These are phyloP conservation scores for Pisolithus microcarpus DNA, from an alignment of 768 basidiomycete genomes.

Conservation along the genomic window DNA sequence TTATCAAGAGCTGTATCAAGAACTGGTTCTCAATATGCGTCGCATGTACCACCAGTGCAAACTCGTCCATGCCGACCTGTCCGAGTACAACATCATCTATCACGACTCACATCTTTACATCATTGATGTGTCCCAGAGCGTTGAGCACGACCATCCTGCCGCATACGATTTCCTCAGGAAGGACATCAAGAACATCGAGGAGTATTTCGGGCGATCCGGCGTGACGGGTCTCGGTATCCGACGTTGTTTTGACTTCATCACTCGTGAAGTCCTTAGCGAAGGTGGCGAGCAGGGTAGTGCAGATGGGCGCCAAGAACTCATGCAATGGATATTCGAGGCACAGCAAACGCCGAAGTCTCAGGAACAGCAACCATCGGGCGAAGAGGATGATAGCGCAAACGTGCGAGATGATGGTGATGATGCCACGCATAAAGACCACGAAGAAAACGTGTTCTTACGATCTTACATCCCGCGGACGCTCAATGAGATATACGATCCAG, in stretches of 20 bases:
- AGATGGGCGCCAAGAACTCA: slow-evolving; percentile 26
- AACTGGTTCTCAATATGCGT: slow-evolving; percentile 73
- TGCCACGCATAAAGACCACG: slow-evolving; percentile 73
- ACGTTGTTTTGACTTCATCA: slow-evolving; percentile 85
- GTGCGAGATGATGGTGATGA: slow-evolving; percentile 3
- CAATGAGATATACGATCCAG: slow-evolving; percentile 91
- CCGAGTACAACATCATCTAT: slow-evolving; percentile 96
- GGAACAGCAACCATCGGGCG: slow-evolving; percentile 8
- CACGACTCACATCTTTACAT: slow-evolving; percentile 78
- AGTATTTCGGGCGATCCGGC: slow-evolving; percentile 77
- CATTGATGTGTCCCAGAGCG: slow-evolving; percentile 98
- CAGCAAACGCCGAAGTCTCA: slow-evolving; percentile 15
- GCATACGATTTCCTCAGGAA: slow-evolving; percentile 94
- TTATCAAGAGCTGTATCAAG: slow-evolving; percentile 64
- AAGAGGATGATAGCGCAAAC: slow-evolving; percentile 7
- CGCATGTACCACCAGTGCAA: slow-evolving; percentile 85
- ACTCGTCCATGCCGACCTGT: slow-evolving; percentile 95
- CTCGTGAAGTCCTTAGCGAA: slow-evolving; percentile 39
- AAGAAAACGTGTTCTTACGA: slow-evolving; percentile 83
- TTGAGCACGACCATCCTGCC: slow-evolving; percentile 95
- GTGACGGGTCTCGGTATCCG: slow-evolving; percentile 72
- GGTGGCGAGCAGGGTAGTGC: slow-evolving; percentile 22
- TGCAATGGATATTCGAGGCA: slow-evolving; percentile 42
- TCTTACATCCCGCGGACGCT: slow-evolving; percentile 91
- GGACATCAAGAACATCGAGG: slow-evolving; percentile 89